Percentiles rank a stretch among this genome's conserved stretches.
Evolutionary conservation across 352 stramenopile species (phyloP).

Genomic region (Blastocystis sp.): DNA sequence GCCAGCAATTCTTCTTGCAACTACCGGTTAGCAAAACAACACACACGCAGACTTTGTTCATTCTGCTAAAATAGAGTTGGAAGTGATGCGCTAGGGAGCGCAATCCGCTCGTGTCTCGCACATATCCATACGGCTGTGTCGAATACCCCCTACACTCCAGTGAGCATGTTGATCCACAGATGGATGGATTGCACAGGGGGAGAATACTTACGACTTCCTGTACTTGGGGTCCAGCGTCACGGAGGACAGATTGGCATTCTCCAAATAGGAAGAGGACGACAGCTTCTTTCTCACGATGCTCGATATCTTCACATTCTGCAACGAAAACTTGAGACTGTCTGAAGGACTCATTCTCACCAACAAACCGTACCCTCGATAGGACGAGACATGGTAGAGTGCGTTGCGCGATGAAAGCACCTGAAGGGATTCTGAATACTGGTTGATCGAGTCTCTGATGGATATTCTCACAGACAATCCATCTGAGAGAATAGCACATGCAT

Average conservation of each 20-base stretch:
- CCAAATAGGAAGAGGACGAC: constrained; percentile 16
- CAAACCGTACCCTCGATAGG: constrained; percentile 7
- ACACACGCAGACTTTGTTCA: constrained; percentile 20
- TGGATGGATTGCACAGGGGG: not conserved
- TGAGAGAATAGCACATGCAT: too few relatives aligned
- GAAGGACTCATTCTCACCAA: not conserved
- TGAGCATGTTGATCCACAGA: not conserved
- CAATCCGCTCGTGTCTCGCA: constrained; percentile 32
- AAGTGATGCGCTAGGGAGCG: constrained; percentile 45
- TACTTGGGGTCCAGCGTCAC: constrained; percentile 15
- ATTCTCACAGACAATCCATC: too few relatives aligned
- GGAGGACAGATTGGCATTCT: constrained; percentile 45
- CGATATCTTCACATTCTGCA: constrained; percentile 53
- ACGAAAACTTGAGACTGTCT: constrained; percentile 52
- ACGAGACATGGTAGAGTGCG: not conserved
- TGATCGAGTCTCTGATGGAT: too few relatives aligned
- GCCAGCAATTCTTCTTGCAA: constrained; percentile 20
- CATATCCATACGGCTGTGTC: constrained; percentile 33
- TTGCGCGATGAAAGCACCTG: too few relatives aligned
- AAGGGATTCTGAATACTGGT: too few relatives aligned
- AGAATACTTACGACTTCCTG: not conserved
- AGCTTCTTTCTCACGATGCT: constrained; percentile 17
- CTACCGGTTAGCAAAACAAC: not conserved
- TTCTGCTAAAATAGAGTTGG: constrained; percentile 52
- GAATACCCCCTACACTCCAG: constrained; percentile 22